Percentiles rank a stretch among this genome's conserved stretches.
Conservation (phyloP, 2,329 filamentous ascomycete species). For the Pseudogymnoascus sp. region DNA sequence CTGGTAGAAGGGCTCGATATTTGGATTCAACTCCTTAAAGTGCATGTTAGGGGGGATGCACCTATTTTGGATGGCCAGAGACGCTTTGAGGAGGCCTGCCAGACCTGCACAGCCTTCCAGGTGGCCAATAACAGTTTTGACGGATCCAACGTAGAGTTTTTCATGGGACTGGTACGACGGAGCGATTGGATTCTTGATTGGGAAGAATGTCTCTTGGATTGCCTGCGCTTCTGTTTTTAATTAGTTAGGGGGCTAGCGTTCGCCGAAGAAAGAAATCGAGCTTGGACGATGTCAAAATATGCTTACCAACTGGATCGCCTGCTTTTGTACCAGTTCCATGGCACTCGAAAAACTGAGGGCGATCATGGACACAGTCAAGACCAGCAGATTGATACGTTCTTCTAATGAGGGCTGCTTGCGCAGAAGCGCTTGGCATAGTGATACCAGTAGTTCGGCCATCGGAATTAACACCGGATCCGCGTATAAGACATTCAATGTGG, state of each 20-base stretch:
- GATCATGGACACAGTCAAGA: conserved; percentile 33
- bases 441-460: conserved; percentile 39
- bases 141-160: conserved; percentile 13
- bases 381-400: background rate
- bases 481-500: conserved; percentile 37
- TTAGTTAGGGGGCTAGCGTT: no score
- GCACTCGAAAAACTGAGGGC: conserved; percentile 41
- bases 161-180: no score
- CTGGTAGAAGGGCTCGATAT: conserved; percentile 25
- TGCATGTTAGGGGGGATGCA: conserved; percentile 20
- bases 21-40: conserved; percentile 10
- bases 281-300: no score
- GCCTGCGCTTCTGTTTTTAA: background rate
- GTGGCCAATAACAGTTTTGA: conserved; percentile 25
- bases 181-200: no score
- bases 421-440: conserved; percentile 33
- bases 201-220: background rate
- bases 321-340: conserved; percentile 22
- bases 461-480: conserved; percentile 35
- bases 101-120: conserved; percentile 21
- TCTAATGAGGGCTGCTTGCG: conserved; percentile 30
- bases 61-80: conserved; percentile 25
- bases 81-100: conserved; percentile 19
- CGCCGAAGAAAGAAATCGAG: no score
- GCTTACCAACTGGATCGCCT: conserved; percentile 15